Evolutionary conservation across 139 green algal species (phyloP), one percentile per base, ranked within the genome.

Genomic region (Trebouxia sp.): DNA sequence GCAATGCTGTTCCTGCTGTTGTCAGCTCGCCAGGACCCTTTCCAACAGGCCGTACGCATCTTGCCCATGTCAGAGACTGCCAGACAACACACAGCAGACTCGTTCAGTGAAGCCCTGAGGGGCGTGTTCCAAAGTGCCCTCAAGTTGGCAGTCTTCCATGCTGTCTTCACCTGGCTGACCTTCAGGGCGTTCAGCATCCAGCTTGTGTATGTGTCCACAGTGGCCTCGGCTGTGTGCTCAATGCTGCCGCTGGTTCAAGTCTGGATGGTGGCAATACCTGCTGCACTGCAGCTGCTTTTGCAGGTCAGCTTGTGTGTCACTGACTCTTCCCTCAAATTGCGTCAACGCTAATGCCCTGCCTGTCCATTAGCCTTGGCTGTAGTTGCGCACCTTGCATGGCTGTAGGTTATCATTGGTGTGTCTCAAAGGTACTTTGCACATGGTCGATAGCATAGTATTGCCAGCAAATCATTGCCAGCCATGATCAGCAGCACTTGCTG

Each of bases 101-200:
- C 83, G 14, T 75, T 89, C 65, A 85, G 79, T 65, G 50, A 79
- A 10, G 80, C 87, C 22, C 41, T 89, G 45, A 58, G 75, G 55
- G 82, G 78, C 5, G 90, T 94, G 20, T 89, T 94, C 26, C 43
- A 90, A 6, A 88, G 87, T 14, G 82, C 84, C 12, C 67, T 93
- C 3, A 93, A 94, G 83, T 86, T 94, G 10, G 82, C 88, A 5
- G 70, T 78, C 20, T 91, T 94, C 75, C 91, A 94, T 53, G 87
- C 85, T 9, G 67, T 80, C 20, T 94, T 94, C 82, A 90, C 84
- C 12, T 93, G 91, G 87, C 56, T 92, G 30, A 88, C 81, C 26
- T 86, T 88, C 62, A 65, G 86, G 1, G 78, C 76, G 10, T 89
- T 92, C 47, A 80, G 58, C 12, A 72, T 87, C 0, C 88, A 88